Base-by-base conservation (phyloP, 164 flowering plant genomes). In the Cinnamomum micranthum region DNA sequence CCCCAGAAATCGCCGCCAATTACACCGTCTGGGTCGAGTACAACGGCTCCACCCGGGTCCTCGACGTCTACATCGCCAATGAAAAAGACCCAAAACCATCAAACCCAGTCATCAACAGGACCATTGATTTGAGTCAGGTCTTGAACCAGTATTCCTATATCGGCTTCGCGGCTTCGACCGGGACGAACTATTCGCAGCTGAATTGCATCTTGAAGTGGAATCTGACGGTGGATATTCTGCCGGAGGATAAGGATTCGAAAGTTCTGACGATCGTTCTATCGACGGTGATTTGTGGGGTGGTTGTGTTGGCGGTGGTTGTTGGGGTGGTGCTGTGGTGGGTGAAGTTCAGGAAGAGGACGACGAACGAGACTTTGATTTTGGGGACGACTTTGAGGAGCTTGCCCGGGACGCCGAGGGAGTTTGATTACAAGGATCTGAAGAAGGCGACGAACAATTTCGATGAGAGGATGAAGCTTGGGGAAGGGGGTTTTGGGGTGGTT, bases 401-500 rank as follows among this genome's bases (percentile, higher is more conserved):
- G 72, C 91, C 93, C 0, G 92, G 91, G 23, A 85, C 71, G 74
- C 90, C 97, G 1, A 82, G 84, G 72, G 90, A 87, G 82, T 92
- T 88, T 75, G 31, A 73, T 68, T 85, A 79, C 59, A 85, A 74
- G 73, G 92, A 90, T 9, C 51, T 90, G 81, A 90, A 86, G 79
- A 87, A 81, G 75, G 93, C 92, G 1, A 90, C 97, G 0, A 75
- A 82, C 24, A 86, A 87, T n/a, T 92, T 92, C 77, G 78, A 84
- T 67, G 88, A 84, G 66, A 85, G 77, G 69, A 51, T 50, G 76
- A 84, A 77, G 79, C 81, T 92, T 20, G 97, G 97, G 9, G 84
- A 87, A 76, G 97, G 97, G 13, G 95, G 97, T 23, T 92, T 81
- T 71, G 95, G 97, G 13, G 80, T 84, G 0, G 94, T 92, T 20